Conservation (phyloP, 1,284 basidiomycete species). For the Puccinia coronata region DNA sequence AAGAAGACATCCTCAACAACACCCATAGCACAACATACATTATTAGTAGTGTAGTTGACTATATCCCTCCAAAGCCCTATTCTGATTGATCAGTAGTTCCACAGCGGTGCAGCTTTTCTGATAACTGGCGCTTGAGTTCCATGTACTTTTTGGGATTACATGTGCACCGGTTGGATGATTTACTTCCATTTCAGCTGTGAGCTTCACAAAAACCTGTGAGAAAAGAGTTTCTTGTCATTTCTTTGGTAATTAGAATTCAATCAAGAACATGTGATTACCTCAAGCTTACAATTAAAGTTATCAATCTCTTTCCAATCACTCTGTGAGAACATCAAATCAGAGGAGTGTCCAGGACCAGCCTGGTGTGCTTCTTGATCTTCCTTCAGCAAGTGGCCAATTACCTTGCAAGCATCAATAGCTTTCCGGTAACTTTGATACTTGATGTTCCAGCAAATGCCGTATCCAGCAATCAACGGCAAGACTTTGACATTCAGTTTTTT, state of each 20-base stretch:
- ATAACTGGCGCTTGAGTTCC: background rate
- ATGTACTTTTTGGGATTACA: background rate
- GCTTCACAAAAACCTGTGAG: too few species aligned
- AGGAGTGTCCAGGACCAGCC: background rate
- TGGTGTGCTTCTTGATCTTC: background rate
- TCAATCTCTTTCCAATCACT: too few species aligned
- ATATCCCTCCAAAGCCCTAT: too few species aligned
- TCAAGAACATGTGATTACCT: background rate
- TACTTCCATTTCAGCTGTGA: background rate
- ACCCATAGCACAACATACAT: too few species aligned
- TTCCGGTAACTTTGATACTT: too few species aligned
- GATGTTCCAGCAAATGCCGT: conserved; percentile 10
- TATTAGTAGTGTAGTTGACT: too few species aligned
- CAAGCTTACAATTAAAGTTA: background rate
- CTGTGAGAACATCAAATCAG: background rate
- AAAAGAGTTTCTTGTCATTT: background rate
- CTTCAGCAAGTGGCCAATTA: background rate
- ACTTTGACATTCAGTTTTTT: background rate
- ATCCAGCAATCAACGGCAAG: background rate
- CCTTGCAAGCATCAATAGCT: too few species aligned
- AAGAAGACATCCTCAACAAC: too few species aligned
- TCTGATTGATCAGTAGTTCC: too few species aligned
- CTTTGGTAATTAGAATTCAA: too few species aligned
- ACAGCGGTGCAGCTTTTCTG: background rate
- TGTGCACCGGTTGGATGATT: background rate